phyloP scores from a whole-genome alignment of 352 stramenopile genomes.

The Phytophthora multivora region DNA sequence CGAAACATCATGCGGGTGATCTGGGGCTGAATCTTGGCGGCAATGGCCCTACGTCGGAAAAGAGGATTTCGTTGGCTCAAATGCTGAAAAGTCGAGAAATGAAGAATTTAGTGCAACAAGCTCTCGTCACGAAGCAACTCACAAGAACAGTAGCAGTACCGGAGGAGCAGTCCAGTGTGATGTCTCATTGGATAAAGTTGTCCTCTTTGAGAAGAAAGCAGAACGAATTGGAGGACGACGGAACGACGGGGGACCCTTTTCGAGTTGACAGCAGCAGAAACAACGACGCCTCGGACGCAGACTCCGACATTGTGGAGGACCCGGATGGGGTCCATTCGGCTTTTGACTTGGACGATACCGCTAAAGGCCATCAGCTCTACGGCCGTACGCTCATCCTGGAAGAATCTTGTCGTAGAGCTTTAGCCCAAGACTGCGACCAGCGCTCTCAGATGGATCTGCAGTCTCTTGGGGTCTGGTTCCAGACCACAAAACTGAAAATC shows the following conservation, averaged over 20 bases:
- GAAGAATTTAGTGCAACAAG: slow-evolving; percentile 65
- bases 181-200: slow-evolving; percentile 65
- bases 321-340: slow-evolving; percentile 43
- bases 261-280: neutral
- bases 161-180: slow-evolving; percentile 54
- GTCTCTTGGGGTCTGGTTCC: slow-evolving; percentile 72
- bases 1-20: neutral
- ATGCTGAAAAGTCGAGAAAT: slow-evolving; percentile 62
- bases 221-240: slow-evolving; percentile 18
- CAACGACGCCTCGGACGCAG: slow-evolving; percentile 18
- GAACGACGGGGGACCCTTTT: neutral
- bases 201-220: slow-evolving; percentile 42
- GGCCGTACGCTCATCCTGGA: slow-evolving; percentile 69
- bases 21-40: neutral
- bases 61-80: slow-evolving; percentile 46
- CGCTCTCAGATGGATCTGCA: slow-evolving; percentile 66
- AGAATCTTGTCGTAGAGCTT: slow-evolving; percentile 66
- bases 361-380: slow-evolving; percentile 44
- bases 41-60: slow-evolving; percentile 3
- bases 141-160: neutral
- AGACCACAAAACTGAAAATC: slow-evolving; percentile 79
- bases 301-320: slow-evolving; percentile 30
- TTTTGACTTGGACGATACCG: slow-evolving; percentile 43
- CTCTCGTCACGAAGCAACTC: slow-evolving; percentile 34
- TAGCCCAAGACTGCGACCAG: slow-evolving; percentile 54